Conservation (phyloP, 208 protist genomes). For the Leishmania turanica region DNA sequence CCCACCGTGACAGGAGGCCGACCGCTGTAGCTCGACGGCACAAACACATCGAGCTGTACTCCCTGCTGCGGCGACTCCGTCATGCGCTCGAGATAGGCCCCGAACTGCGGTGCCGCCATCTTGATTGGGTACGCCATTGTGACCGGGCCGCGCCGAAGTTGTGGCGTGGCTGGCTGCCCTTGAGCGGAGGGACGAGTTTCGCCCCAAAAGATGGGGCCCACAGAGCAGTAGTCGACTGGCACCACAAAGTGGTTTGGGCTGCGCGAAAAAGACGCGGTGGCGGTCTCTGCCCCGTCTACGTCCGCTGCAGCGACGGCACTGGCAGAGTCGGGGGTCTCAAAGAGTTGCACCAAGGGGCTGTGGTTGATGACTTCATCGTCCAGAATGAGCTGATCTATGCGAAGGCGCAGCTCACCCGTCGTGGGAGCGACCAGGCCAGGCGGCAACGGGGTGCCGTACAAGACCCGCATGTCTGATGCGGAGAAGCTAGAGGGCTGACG, state of each 20-base stretch:
- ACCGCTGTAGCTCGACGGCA: constrained; percentile 85
- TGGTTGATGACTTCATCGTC: constrained; percentile 68
- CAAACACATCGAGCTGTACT: constrained; percentile 75
- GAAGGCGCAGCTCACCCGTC: constrained; percentile 77
- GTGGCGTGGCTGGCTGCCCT: constrained; percentile 69
- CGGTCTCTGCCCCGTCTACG: not conserved
- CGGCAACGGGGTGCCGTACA: constrained; percentile 78
- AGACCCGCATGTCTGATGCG: constrained; percentile 34
- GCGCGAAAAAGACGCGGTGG: constrained; percentile 4
- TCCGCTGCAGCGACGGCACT: not conserved
- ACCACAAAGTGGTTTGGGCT: constrained; percentile 62
- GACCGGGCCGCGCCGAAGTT: constrained; percentile 46
- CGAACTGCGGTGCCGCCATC: constrained; percentile 49
- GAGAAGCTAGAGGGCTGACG: too few species aligned
- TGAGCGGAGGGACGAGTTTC: constrained; percentile 59
- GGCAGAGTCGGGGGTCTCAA: constrained; percentile 11
- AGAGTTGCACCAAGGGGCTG: constrained; percentile 52
- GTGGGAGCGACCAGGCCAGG: constrained; percentile 73
- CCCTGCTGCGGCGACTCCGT: constrained; percentile 52
- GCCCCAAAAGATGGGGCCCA: constrained; percentile 83
- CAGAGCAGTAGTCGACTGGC: constrained; percentile 79
- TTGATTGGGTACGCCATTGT: constrained; percentile 84
- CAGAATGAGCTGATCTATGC: constrained; percentile 79
- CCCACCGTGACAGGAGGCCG: constrained; percentile 62
- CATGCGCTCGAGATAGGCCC: constrained; percentile 70